phyloP scores from a whole-genome alignment of 495 filamentous ascomycete genomes.

The Penicillium flavigenum region DNA sequence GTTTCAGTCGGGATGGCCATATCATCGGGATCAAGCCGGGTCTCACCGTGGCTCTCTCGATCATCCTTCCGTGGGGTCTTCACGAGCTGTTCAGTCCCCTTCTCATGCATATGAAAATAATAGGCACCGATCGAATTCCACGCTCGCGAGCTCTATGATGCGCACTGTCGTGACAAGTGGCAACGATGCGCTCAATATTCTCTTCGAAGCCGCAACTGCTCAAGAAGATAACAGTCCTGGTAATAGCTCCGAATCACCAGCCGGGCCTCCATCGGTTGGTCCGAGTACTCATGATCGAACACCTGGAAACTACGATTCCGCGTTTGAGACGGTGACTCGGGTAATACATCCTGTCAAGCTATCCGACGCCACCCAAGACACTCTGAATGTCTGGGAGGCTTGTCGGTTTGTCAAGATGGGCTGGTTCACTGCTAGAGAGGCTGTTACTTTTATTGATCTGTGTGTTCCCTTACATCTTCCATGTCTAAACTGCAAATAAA shows the following conservation, averaged over 20 bases:
- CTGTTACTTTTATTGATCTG: slow-evolving; percentile 48
- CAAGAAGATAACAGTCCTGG: slow-evolving; percentile 34
- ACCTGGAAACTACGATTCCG: slow-evolving; percentile 18
- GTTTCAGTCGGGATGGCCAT: slow-evolving; percentile 8
- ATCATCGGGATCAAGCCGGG: background rate
- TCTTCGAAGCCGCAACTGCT: slow-evolving; percentile 52
- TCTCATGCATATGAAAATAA: slow-evolving; percentile 20
- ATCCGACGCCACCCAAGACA: slow-evolving; percentile 32
- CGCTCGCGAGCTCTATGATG: slow-evolving; percentile 47
- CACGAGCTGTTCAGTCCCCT: slow-evolving; percentile 12
- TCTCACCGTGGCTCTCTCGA: slow-evolving; percentile 2
- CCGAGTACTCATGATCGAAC: slow-evolving; percentile 17
- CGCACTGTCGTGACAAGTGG: slow-evolving; percentile 50
- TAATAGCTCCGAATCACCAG: slow-evolving; percentile 14
- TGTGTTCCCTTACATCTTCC: slow-evolving; percentile 38
- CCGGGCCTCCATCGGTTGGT: slow-evolving; percentile 14
- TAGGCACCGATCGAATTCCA: slow-evolving; percentile 35
- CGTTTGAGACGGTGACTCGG: slow-evolving; percentile 23
- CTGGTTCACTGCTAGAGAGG: slow-evolving; percentile 53
- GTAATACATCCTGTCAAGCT: slow-evolving; percentile 32
- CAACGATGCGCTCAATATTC: slow-evolving; percentile 54
- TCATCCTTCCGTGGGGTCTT: background rate
- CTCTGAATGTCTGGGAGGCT: slow-evolving; percentile 48
- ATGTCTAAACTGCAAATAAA: background rate
- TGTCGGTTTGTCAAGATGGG: slow-evolving; percentile 55